Base-by-base conservation (phyloP, 2,329 filamentous ascomycete genomes). In the Periconia sp. region DNA sequence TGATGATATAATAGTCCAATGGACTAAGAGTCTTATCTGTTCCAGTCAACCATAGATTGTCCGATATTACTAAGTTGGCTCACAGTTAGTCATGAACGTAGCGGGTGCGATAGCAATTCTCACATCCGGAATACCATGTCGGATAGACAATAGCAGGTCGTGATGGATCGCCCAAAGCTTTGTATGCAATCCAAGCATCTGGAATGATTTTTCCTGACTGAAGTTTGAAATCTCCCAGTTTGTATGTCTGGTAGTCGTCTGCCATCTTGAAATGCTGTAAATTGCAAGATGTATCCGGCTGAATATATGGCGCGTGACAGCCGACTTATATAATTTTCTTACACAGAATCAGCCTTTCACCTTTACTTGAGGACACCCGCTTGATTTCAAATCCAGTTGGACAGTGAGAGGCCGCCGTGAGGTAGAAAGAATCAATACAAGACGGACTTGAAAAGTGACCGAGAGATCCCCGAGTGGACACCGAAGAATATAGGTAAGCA, bases 31-130 rank as follows among this genome's bases (percentile, higher is more conserved):
- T 82, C 68, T 85, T 89, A 60, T 84, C 80, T 6, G 81, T 70
- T 13, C 87, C 87, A 41, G 90, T 81, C 11, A 92, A 81, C 89
- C 89, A 92, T 67, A 88, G 80, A 55, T 92, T 92, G 64, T 90
- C 86, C 2, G 80, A 76, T 57, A 92, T 89, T 2, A 74, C 77
- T 75, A 71, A 72, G 40, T 35, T 41, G 11, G 35, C 41, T 50
- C 35, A 50, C 43, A 46, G 41, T 54, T 31, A 41, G 45, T 15
- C 9, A 17, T 18, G 18, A 37, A 13, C 45, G 6, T 14, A 27
- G 23, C 31, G 19, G 11, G 23, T 46, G 20, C 3, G 17, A n/a
- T 9, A 20, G 9, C 30, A 20, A 49, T 37, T 72, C 78, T 47
- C 68, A 83, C 80, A 60, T 54, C 86, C 86, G 17, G 84, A 86